A percentile compares a stretch with the other conserved stretches of the same genome.
phyloP scores from a whole-genome alignment of 495 filamentous ascomycete species.

The Schizothecium vesticola region DNA sequence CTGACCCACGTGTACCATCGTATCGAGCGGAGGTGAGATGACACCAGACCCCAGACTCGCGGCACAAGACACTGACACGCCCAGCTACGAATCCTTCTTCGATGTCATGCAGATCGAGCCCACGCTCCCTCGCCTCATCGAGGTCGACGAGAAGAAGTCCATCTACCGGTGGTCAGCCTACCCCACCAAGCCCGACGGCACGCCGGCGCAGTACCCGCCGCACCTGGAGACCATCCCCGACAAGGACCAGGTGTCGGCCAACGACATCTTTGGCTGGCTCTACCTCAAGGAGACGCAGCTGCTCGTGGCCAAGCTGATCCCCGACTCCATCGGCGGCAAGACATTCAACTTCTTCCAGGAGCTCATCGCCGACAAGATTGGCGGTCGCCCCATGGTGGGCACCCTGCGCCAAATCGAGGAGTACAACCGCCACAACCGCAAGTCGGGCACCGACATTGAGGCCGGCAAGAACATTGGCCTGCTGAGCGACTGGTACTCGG shows the following conservation, averaged over 20 bases:
- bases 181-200: constrained; percentile 24
- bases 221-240: constrained; percentile 29
- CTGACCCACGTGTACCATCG: constrained; percentile 36
- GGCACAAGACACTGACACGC: neutral
- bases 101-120: constrained; percentile 33
- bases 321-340: constrained; percentile 27
- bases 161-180: constrained; percentile 29
- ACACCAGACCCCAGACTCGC: neutral
- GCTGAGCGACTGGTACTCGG: constrained; percentile 44
- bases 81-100: constrained; percentile 33
- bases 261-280: constrained; percentile 29
- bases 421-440: constrained; percentile 33
- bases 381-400: constrained; percentile 29
- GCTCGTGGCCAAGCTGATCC: constrained; percentile 30
- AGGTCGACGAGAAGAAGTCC: constrained; percentile 27
- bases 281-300: constrained; percentile 29
- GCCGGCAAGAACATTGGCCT: constrained; percentile 39
- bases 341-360: constrained; percentile 26
- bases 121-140: constrained; percentile 27
- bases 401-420: constrained; percentile 33
- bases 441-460: constrained; percentile 35
- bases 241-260: constrained; percentile 19
- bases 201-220: constrained; percentile 29
- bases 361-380: constrained; percentile 19
- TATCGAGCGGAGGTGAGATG: constrained; percentile 34